Percentiles rank a stretch among this genome's conserved stretches.
Evolutionary conservation across 192 early-diverging fungal genomes (phyloP).

Genomic region (Coemansia interrupta): DNA sequence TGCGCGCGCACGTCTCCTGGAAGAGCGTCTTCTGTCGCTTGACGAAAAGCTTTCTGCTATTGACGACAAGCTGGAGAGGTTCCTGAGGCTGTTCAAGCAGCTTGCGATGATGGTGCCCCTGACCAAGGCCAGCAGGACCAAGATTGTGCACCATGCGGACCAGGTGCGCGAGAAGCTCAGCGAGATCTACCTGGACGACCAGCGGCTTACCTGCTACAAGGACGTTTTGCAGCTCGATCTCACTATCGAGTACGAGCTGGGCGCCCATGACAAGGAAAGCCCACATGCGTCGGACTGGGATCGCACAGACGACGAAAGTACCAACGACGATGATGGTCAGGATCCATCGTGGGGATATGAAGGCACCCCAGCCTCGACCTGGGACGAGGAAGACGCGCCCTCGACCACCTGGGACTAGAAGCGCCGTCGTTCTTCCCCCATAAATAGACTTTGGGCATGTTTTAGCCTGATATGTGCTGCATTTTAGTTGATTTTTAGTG

Average conservation of each 20-base stretch:
- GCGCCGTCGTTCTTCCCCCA: background rate
- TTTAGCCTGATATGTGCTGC: background rate
- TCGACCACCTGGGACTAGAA: background rate
- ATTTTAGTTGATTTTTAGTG: background rate
- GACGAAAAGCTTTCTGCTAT: constrained; percentile 54
- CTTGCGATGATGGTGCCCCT: constrained; percentile 68
- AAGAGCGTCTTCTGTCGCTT: constrained; percentile 49
- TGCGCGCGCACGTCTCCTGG: constrained; percentile 36
- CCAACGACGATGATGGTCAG: background rate
- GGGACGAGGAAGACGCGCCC: background rate
- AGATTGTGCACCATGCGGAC: constrained; percentile 54
- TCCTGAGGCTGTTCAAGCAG: constrained; percentile 62
- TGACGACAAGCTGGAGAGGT: constrained; percentile 52
- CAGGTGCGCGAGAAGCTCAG: constrained; percentile 51
- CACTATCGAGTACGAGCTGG: constrained; percentile 51
- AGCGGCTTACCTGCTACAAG: constrained; percentile 67
- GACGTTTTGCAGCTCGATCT: constrained; percentile 66
- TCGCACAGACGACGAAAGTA: background rate
- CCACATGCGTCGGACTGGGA: background rate
- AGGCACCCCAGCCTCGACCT: background rate
- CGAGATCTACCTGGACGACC: constrained; percentile 58
- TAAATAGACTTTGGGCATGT: background rate
- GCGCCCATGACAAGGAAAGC: background rate
- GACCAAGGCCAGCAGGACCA: constrained; percentile 61
- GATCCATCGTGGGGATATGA: background rate